Base-by-base conservation (phyloP, 2,329 filamentous ascomycete species). In the Claviceps sorghi region DNA sequence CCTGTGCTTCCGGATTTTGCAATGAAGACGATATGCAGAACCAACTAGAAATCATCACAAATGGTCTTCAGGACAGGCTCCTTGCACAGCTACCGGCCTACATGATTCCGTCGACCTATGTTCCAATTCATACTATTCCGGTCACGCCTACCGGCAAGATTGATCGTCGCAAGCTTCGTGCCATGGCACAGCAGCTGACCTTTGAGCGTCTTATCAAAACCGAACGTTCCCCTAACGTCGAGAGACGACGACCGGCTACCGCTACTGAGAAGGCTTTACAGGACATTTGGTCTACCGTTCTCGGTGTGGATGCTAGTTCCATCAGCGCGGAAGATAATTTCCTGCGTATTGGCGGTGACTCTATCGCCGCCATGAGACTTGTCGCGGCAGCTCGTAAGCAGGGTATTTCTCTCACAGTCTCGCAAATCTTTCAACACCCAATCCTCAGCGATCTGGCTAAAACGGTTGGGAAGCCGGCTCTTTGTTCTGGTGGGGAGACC, bases 271-370 rank as follows among this genome's bases (percentile, higher is more conserved):
- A 34, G 36, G 34, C n/a, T 10, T 32, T 52, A 9, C 50, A 52
- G 36, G 26, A 44, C 2, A 43, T 53, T 1, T 58, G 55, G 53
- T 52, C 49, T 1, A 32, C 48, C 1, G 21, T 60, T 1, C 54
- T 61, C 4, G 44, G 50, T 7, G 10, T 57, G 11, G 29, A 42
- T 9, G 36, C 42, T 15, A 43, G 52, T 1, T 42, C 44, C 4
- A 68, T 74, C 22, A 64, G 66, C 5, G 53, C 63, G 2, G 64
- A 71, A 11, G 67, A 72, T 53, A 72, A 69, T 57, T 75, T 76
- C 59, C 72, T 75, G 61, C 64, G 64, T 1, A 61, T 74, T 0
- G 73, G 73, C 11, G 73, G 73, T 26, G 71, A 75, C 56, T 75
- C 72, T 0, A 64, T 75, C 3, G 52, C 64, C 2, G 72, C 72